phyloP scores from a whole-genome alignment of 768 basidiomycete species.

The Daedalea quercina region DNA sequence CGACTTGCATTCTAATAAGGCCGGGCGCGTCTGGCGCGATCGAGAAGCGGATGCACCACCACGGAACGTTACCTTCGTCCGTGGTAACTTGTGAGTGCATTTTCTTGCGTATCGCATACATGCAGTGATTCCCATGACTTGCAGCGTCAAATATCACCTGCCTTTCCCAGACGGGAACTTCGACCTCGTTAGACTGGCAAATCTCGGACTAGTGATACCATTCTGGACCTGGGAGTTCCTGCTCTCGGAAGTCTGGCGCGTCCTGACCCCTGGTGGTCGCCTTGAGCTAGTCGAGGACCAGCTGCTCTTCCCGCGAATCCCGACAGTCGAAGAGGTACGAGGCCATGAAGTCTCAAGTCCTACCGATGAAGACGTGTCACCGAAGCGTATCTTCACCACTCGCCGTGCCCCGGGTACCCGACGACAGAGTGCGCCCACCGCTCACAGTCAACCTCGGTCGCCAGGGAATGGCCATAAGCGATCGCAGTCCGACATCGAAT shows the following conservation, averaged over 20 bases:
- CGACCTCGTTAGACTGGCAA: constrained; percentile 70
- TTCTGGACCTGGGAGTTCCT: constrained; percentile 52
- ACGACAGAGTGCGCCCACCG: neutral
- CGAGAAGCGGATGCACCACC: neutral
- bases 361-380: neutral
- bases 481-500: constrained; percentile 24
- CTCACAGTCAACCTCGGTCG: too few species aligned
- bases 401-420: neutral
- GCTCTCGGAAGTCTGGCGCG: constrained; percentile 52
- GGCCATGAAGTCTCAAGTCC: neutral
- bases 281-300: constrained; percentile 75
- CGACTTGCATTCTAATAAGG: constrained; percentile 18
- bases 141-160: constrained; percentile 46
- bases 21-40: constrained; percentile 2
- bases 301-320: constrained; percentile 53
- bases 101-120: neutral
- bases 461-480: constrained; percentile 3
- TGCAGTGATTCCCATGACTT: constrained; percentile 3
- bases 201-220: constrained; percentile 57
- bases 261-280: constrained; percentile 53
- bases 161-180: constrained; percentile 61
- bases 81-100: constrained; percentile 63
- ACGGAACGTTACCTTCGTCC: constrained; percentile 44
- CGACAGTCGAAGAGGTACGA: neutral
- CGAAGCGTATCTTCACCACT: neutral